Evolutionary conservation across 2,329 filamentous ascomycete species (phyloP), one percentile per base, ranked within the genome.

Genomic region (Calonectria hongkongensis): DNA sequence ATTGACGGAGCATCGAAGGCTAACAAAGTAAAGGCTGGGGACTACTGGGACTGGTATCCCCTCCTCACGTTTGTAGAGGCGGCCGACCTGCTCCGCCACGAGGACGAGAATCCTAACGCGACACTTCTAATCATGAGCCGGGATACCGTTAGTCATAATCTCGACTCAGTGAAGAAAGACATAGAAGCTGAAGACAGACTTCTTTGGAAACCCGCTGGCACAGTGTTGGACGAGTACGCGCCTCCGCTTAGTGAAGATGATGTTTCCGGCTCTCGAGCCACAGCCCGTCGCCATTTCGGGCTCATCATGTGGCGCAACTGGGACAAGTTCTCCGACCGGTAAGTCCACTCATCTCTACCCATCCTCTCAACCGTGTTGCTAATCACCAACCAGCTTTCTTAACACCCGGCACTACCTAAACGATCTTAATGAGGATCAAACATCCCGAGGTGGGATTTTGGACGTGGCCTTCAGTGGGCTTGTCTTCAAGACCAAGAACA

Each of bases 281-380:
- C 58, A 2, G 5, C 69, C 21, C 78, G 76, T 21, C 80, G 80
- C 8, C 62, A 43, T 12, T 18, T 77, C 10, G 77, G 75, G 2
- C 62, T 81, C 12, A 5, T 80, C 8, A 45, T 79, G 39, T 80
- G 77, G 77, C 76, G 79, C 1, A 76, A 77, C 58, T 81, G 79
- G 79, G 76, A 80, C 30, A 71, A 64, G 30, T 79, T 78, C 28
- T 73, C 78, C 9, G 68, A 74, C 4, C 54, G 48, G 79, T 79
- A 74, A 48, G 72, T 30, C 1, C 4, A 33, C 48, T 9, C 13
- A 8, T 28, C 16, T 25, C 28, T 3, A 13, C 41, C n/a, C 30
- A 4, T 13, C 8, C 0, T 15, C 48, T 16, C 16, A 10, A 8
- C 25, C 7, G 3, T 16, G 4, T 45, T n/a, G 21, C 50, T 64